Conservation (phyloP, 2,329 filamentous ascomycete species). For the Colletotrichum sp. region DNA sequence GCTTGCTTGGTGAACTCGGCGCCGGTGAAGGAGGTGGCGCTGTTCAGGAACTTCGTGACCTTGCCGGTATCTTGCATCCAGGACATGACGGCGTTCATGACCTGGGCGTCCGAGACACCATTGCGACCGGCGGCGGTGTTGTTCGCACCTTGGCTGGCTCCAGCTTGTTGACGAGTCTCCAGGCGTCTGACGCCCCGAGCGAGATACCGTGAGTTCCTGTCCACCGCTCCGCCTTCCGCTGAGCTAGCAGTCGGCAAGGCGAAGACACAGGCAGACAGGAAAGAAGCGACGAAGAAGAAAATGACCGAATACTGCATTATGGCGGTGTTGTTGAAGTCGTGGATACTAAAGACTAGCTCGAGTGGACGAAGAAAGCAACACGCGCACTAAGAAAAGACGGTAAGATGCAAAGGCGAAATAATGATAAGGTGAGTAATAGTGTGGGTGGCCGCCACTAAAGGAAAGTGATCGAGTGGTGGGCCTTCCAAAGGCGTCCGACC, state of each 20-base stretch:
- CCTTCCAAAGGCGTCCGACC: constrained; percentile 18
- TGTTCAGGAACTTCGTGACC: constrained; percentile 25
- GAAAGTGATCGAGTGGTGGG: constrained; percentile 5
- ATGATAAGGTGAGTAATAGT: not conserved
- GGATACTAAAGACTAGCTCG: constrained; percentile 1
- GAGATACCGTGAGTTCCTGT: not conserved
- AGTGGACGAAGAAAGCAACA: not conserved
- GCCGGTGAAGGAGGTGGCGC: constrained; percentile 22
- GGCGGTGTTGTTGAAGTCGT: not conserved
- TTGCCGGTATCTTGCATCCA: constrained; percentile 26
- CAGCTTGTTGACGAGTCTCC: not conserved
- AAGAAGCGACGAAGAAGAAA: constrained; percentile 2
- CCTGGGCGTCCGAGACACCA: constrained; percentile 20
- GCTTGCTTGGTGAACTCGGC: constrained; percentile 25
- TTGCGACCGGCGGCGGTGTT: not conserved
- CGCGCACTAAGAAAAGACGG: not conserved
- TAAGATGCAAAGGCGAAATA: not conserved
- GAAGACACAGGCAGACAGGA: not conserved
- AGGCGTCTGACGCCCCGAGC: not conserved
- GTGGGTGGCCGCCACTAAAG: not conserved
- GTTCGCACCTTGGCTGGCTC: constrained; percentile 1
- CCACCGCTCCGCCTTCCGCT: not conserved
- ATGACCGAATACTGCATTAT: constrained; percentile 12
- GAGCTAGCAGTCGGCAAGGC: constrained; percentile 14
- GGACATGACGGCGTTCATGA: constrained; percentile 24